Conservation (phyloP, 2,329 filamentous ascomycete species). For the Ophiostoma novo-ulmi region DNA sequence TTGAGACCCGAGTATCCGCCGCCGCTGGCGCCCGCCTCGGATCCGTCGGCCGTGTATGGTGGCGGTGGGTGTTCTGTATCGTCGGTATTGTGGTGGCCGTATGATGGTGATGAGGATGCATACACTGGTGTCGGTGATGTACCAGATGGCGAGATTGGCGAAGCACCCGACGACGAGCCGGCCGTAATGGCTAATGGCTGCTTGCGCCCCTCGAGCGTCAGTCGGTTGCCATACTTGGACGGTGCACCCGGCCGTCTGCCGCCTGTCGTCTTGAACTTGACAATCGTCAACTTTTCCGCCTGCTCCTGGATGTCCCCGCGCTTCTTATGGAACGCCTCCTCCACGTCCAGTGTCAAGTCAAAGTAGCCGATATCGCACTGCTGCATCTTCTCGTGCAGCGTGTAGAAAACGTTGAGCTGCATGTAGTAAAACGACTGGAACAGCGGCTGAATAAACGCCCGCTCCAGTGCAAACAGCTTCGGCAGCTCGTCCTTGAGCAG, state of each 20-base stretch:
- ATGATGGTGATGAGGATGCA: constrained; percentile 13
- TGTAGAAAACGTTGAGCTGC: constrained; percentile 99
- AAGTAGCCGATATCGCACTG: constrained; percentile 96
- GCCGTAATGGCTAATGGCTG: constrained; percentile 47
- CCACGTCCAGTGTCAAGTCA: constrained; percentile 81
- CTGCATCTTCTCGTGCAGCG: constrained; percentile 96
- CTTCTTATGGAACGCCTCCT: constrained; percentile 85
- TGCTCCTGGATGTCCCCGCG: constrained; percentile 80
- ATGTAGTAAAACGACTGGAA: constrained; percentile 99
- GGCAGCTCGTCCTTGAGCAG: constrained; percentile 93
- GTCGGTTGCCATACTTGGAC: constrained; percentile 44
- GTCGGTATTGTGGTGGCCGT: constrained; percentile 27
- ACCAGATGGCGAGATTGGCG: constrained; percentile 12
- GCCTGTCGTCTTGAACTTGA: constrained; percentile 86
- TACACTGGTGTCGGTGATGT: constrained; percentile 3
- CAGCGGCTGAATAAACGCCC: constrained; percentile 90
- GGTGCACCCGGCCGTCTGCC: constrained; percentile 56
- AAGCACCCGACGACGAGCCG: constrained; percentile 36
- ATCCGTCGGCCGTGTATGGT: constrained; percentile 56
- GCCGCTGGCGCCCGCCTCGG: constrained; percentile 34
- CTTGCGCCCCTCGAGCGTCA: constrained; percentile 46
- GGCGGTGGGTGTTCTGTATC: constrained; percentile 57
- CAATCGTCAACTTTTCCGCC: constrained; percentile 77
- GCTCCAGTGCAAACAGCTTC: constrained; percentile 81
- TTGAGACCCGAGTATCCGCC: not conserved